Conservation (phyloP, 139 green algal species). For the Coelastrella sp. region DNA sequence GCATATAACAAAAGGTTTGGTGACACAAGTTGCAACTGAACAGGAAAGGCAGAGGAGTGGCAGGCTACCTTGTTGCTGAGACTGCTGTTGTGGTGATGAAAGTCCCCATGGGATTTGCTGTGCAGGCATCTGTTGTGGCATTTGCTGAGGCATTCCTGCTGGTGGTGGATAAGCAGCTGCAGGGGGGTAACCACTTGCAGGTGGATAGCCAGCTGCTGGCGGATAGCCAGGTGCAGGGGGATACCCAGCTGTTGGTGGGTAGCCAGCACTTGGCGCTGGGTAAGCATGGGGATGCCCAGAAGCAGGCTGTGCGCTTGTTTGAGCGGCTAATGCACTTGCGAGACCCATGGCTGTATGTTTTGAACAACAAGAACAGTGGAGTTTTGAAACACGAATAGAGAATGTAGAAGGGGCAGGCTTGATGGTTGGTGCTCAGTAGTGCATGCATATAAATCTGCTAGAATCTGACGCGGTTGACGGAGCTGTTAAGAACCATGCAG, state of each 20-base stretch:
- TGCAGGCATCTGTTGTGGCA: neutral
- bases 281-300: slow-evolving; percentile 3
- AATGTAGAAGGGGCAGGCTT: too few species aligned
- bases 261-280: neutral
- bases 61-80: neutral
- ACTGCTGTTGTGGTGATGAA: neutral
- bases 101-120: neutral
- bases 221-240: neutral
- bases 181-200: neutral
- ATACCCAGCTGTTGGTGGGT: neutral
- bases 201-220: neutral
- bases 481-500: too few species aligned
- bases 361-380: too few species aligned
- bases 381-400: too few species aligned
- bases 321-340: slow-evolving; percentile 20
- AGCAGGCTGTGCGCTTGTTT: neutral
- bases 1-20: too few species aligned
- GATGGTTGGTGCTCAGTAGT: too few species aligned
- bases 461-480: too few species aligned
- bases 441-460: too few species aligned
- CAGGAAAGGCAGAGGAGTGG: too few species aligned
- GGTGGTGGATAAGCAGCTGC: neutral
- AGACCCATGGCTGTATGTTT: slow-evolving; percentile 25
- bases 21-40: too few species aligned
- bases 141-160: neutral